Base-by-base conservation (phyloP, 805 yeast species). In the Pichia cephalocereana region DNA sequence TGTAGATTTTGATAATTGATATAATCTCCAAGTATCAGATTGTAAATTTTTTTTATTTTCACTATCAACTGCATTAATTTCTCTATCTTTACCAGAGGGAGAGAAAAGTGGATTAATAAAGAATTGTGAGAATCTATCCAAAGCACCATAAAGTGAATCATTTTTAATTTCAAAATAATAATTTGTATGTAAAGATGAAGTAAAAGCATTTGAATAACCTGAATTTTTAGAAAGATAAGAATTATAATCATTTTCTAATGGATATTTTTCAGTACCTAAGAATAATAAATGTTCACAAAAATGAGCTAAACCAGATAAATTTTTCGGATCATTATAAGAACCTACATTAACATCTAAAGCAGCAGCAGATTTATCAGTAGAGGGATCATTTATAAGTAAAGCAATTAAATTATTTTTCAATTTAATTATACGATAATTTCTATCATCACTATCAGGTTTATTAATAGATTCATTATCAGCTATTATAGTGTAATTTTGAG, bases 41-140 rank as follows among this genome's bases (percentile, higher is more conserved):
- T 91, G 98, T 46, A 93, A 70, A 63, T 91, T 91, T 69, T 93
- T 91, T 64, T 89, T 91, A 70, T 91, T 88, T 68, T 91, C 99
- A 38, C 96, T 85, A 65, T 91, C 96, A 10, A 91, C 98, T 2
- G 98, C 98, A 53, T 81, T 79, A 57, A 91, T 85, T 66, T 91
- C 99, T 48, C 97, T 75, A 60, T 89, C 96, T 61, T 88, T 86
- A 61, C 96, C 83, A 53, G 79, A 55, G 56, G 66, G 70, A 53
- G 73, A 70, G 59, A 91, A 91, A 56, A 91, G 69, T 1, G 99
- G 99, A 30, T 78, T 64, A 36, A 90, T 83, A 70, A 91, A 91
- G 62, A 91, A 91, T 63, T 91, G 98, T 6, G 96, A 77, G 65
- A 91, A 91, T 57, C 98, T 73, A 64, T 91, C 98, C 46, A 91